Evolutionary conservation across 441 rosid species (phyloP), one percentile per base, ranked within the genome.

Genomic region (Aleurites moluccanus): DNA sequence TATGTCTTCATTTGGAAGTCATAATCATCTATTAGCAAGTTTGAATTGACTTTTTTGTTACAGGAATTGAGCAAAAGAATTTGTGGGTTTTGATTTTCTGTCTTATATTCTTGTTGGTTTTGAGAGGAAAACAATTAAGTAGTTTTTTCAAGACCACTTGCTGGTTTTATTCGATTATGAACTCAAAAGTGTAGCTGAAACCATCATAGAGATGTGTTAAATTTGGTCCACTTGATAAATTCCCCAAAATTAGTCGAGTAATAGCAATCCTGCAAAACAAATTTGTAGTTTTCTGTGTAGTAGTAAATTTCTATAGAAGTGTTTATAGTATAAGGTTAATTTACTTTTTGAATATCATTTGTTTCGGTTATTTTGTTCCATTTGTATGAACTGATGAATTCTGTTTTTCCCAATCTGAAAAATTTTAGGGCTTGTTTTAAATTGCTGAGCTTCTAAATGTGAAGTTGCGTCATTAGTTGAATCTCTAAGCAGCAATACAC

Each of bases 1-100:
- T 72, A 62, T 73, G 56, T 78, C 83, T 82, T 82, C 76, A 59
- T 73, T 79, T 73, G 25, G 21, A 78, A 74, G 86, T 74, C 45
- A 62, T 50, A 79, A 69, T 72, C 73, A 70, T 84, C 57, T 60
- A 42, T 52, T 71, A 68, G 56, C 23, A 70, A 59, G 75, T 73
- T 57, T 45, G 3, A 20, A 33, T 38, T 63, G 77, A 77, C 14
- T 44, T 44, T 44, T 64, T 70, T n/a, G 50, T 50, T 66, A 64
- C n/a, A n/a, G n/a, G 69, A 33, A 23, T 71, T 62, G 64, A 79
- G 79, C 55, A 69, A 18, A n/a, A n/a, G n/a, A n/a, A n/a, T n/a
- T n/a, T n/a, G n/a, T n/a, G n/a, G n/a, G n/a, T n/a, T 67, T 63
- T 69, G 64, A 38, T 60, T 76, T 60, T 62, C 69, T 68, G 15